Evolutionary conservation across 2,329 filamentous ascomycete species (phyloP).

Genomic region (Cladosporium sphaerospermum): DNA sequence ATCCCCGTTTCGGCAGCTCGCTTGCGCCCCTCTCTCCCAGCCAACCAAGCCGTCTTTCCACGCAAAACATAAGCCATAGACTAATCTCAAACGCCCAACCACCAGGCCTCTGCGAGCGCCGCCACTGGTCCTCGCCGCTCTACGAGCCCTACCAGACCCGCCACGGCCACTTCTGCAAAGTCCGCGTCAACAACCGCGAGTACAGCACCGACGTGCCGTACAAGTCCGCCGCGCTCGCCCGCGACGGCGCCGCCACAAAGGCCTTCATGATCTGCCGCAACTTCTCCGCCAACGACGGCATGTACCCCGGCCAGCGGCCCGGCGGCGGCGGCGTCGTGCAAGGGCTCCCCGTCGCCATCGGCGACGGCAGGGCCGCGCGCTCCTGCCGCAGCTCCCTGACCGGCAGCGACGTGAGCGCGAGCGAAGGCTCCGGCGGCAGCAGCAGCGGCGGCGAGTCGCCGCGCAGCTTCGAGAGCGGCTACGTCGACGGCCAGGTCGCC

Average conservation of each 20-base stretch:
- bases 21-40: neutral
- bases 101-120: constrained; percentile 84
- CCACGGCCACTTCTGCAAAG: constrained; percentile 78
- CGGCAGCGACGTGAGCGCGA: constrained; percentile 22
- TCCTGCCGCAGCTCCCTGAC: constrained; percentile 34
- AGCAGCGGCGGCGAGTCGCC: constrained; percentile 54
- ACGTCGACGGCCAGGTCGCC: constrained; percentile 29
- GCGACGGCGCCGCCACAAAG: constrained; percentile 89
- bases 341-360: constrained; percentile 59
- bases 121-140: constrained; percentile 84
- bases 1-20: constrained; percentile 19
- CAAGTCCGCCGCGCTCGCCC: constrained; percentile 72
- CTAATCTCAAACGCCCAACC: neutral
- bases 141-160: constrained; percentile 75
- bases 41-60: neutral
- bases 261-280: constrained; percentile 97
- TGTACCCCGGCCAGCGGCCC: constrained; percentile 58
- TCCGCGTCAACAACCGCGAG: constrained; percentile 91
- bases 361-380: constrained; percentile 43
- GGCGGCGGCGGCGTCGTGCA: constrained; percentile 47
- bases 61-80: neutral
- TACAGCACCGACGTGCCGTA: constrained; percentile 88
- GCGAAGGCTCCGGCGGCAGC: constrained; percentile 40
- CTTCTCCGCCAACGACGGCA: constrained; percentile 94
- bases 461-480: constrained; percentile 39